Base-by-base conservation (phyloP, 306 rosid species). In the Rubus idaeus region DNA sequence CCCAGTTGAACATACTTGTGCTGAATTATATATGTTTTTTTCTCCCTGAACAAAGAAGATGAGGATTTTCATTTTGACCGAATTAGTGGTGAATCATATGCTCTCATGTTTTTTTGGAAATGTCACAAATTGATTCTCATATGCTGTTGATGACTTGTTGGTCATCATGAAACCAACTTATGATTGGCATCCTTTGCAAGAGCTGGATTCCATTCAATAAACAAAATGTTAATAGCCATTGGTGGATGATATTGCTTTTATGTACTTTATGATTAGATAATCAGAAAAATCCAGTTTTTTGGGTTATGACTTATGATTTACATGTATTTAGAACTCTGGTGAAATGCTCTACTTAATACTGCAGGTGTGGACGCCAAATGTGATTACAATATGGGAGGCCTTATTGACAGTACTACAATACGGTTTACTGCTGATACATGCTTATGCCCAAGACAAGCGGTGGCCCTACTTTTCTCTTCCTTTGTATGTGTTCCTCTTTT, bases 391-490 rank as follows among this genome's bases (percentile, higher is more conserved):
- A 23, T 92, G 89, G 93, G 97, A 95, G 88, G 97, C 98, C 88
- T 85, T 87, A 81, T 78, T 92, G 88, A 95, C 98, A 16, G 97
- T 92, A 39, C 77, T 90, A 50, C 96, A 89, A 77, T 95, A 89
- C 77, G 98, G 92, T 70, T 84, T 92, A 77, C 84, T 95, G 79
- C 85, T 95, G 84, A 88, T 65, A 50, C 97, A 92, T 87, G 98
- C 98, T 75, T 94, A 95, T 86, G 97, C 96, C 79, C 98, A 95
- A 86, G 98, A 95, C 86, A 92, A 89, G 88, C 92, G 84, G n/a
- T 92, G 97, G 98, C 97, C 92, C 45, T 90, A 89, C 86, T 23
- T 95, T 70, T 90, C 98, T 75, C 82, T 95, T 75, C 97, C 97
- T 21, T 56, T 90, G 97, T 95, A 90, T 80, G 93, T 71, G 64